Conservation (phyloP, 345 rosid species). For the Aethionema arabicum region DNA sequence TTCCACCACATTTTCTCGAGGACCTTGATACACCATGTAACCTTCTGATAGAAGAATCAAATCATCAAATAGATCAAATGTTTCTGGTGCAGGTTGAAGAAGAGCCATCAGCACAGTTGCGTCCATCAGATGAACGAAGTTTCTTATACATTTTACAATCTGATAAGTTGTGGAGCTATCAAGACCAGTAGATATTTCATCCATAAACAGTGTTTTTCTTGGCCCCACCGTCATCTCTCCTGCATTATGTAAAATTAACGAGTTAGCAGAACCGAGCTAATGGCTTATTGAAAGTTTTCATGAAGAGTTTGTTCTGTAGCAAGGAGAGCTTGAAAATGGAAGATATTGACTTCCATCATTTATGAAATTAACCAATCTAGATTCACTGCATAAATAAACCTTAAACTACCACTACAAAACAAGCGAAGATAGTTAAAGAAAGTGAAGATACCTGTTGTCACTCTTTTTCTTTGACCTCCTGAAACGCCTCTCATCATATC, state of each 20-base stretch:
- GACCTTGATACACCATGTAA: conserved; percentile 80
- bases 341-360: neutral
- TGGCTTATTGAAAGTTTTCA: neutral
- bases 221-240: conserved; percentile 99
- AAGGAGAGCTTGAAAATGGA: neutral
- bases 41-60: conserved; percentile 81
- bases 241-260: conserved; percentile 33
- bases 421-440: conserved; percentile 12
- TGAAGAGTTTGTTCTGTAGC: neutral
- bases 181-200: conserved; percentile 96
- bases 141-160: conserved; percentile 75
- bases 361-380: neutral
- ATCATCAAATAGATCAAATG: conserved; percentile 91
- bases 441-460: conserved; percentile 73
- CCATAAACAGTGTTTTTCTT: conserved; percentile 91
- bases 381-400: neutral
- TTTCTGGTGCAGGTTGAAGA: conserved; percentile 98
- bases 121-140: conserved; percentile 89
- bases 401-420: neutral
- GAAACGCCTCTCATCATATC: conserved; percentile 97
- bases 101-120: conserved; percentile 91
- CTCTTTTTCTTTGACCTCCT: conserved; percentile 93
- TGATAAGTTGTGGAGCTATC: conserved; percentile 94
- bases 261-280: conserved; percentile 10
- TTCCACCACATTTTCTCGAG: conserved; percentile 62